Base-by-base conservation (phyloP, 345 rosid species). In the Sonneratia alba region DNA sequence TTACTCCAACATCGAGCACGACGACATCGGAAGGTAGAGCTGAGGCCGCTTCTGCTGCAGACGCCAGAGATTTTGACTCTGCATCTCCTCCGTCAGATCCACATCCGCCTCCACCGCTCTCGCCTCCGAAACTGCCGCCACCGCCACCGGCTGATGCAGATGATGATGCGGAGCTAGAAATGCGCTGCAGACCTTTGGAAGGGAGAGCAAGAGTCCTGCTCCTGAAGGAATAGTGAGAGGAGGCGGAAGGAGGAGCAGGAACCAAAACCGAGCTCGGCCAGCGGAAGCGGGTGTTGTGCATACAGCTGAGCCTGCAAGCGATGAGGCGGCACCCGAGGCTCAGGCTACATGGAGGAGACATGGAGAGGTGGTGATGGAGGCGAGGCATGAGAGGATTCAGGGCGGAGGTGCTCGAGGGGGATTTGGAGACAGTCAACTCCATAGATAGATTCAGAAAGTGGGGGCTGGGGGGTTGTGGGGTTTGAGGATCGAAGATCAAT, bases 1-100 rank as follows among this genome's bases (percentile, higher is more conserved):
- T 21, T 86, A 94, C 99, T 57, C 96, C 91, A 73, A 94, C 97
- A 77, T 91, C 93, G 27, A 94, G 96, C 53, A 94, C 75, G 42
- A 94, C 88, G 14, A 94, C 89, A 43, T 90, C 97, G 0, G 89
- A 73, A 8, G 96, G 77, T 36, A 83, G 76, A 2, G 81, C 70
- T 2, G 92, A 75, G 62, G 78, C 86, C 49, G 74, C 83, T 71
- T 88, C 85, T 45, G 72, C 75, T 0, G 75, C 84, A 74, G 78
- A 89, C 18, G 83, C 84, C 27, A 74, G 83, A 78, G 87, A 66
- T 75, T 77, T 85, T 7, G 83, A 75, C 79, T 83, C 78, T 1
- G 83, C 86, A 78, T 85, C 94, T 36, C 93, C 94, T 59, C 86
- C 82, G 14, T 74, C 86, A 1, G 78, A 73, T 69, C 87, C 84